These are phyloP conservation scores for Tolypocladium capitatum DNA, from an alignment of 2,329 filamentous ascomycete genomes.

Conservation along the genomic window DNA sequence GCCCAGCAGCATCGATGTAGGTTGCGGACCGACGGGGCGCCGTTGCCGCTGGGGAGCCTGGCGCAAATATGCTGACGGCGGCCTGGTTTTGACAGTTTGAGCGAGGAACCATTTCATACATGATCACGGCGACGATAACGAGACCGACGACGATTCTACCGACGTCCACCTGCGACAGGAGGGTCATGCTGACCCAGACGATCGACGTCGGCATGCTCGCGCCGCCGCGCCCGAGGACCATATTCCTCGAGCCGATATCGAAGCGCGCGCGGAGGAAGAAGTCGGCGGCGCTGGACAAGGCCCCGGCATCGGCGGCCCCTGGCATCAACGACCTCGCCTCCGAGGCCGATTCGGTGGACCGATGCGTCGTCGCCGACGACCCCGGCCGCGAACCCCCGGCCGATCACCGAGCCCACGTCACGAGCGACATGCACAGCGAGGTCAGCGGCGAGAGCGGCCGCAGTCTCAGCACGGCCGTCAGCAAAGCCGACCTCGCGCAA, in stretches of 20 bases:
- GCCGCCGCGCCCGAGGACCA: conserved; percentile 64
- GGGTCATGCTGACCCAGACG: conserved; percentile 65
- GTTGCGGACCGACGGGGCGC: conserved; percentile 18
- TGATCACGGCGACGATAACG: conserved; percentile 80
- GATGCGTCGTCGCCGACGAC: conserved; percentile 26
- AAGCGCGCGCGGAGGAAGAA: conserved; percentile 52
- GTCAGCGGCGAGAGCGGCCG: conserved; percentile 56
- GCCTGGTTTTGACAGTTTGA: conserved; percentile 64
- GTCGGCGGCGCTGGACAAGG: conserved; percentile 30
- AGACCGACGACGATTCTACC: conserved; percentile 77
- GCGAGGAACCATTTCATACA: conserved; percentile 81
- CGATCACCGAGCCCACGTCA: conserved; percentile 27
- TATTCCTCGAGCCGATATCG: conserved; percentile 80
- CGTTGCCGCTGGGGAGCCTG: background rate
- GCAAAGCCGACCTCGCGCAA: conserved; percentile 31
- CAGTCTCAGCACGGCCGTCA: conserved; percentile 52
- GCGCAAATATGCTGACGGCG: conserved; percentile 3
- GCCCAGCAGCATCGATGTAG: conserved; percentile 90
- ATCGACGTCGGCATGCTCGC: conserved; percentile 71
- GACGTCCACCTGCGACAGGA: conserved; percentile 66
- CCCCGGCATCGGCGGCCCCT: conserved; percentile 23
- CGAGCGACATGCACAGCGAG: conserved; percentile 50
- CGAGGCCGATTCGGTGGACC: conserved; percentile 25
- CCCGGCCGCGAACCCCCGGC: conserved; percentile 19
- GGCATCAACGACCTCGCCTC: conserved; percentile 24